Conservation (phyloP, 139 green algal species). For the Bryopsis sp. region DNA sequence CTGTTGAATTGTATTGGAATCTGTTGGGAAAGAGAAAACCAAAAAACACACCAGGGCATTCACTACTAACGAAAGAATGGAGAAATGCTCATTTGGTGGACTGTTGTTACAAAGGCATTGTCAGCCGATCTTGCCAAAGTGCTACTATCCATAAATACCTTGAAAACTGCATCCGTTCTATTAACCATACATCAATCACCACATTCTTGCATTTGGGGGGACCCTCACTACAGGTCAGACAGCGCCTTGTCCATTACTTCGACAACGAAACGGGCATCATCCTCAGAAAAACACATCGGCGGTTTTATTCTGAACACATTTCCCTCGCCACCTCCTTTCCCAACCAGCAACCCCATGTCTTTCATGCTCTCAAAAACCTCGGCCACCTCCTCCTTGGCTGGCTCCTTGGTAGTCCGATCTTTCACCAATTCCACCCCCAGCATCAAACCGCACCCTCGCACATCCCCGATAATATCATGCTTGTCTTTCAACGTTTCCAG, state of each 20-base stretch:
- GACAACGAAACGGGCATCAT: constrained; percentile 80
- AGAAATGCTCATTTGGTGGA: too few species aligned
- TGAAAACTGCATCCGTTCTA: too few species aligned
- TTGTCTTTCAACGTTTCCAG: constrained; percentile 49
- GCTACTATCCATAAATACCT: too few species aligned
- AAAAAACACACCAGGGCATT: too few species aligned
- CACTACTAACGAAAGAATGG: too few species aligned
- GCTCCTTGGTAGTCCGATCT: constrained; percentile 80
- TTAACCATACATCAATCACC: too few species aligned
- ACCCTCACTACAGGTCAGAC: constrained; percentile 35
- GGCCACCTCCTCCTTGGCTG: constrained; percentile 62
- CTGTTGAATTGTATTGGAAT: too few species aligned
- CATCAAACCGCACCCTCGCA: constrained; percentile 89
- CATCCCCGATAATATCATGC: constrained; percentile 87
- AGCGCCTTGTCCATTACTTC: constrained; percentile 69
- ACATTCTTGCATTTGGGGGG: too few species aligned
- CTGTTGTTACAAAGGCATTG: too few species aligned
- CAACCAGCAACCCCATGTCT: constrained; percentile 84
- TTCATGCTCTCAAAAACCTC: constrained; percentile 83
- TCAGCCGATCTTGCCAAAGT: too few species aligned
- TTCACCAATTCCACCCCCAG: constrained; percentile 92
- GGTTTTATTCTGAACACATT: constrained; percentile 99
- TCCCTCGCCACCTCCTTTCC: constrained; percentile 87
- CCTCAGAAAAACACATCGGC: constrained; percentile 88
- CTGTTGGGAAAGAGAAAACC: too few species aligned